These are phyloP conservation scores for Cryphonectria japonica DNA, from an alignment of 2,329 filamentous ascomycete genomes.

Conservation along the genomic window DNA sequence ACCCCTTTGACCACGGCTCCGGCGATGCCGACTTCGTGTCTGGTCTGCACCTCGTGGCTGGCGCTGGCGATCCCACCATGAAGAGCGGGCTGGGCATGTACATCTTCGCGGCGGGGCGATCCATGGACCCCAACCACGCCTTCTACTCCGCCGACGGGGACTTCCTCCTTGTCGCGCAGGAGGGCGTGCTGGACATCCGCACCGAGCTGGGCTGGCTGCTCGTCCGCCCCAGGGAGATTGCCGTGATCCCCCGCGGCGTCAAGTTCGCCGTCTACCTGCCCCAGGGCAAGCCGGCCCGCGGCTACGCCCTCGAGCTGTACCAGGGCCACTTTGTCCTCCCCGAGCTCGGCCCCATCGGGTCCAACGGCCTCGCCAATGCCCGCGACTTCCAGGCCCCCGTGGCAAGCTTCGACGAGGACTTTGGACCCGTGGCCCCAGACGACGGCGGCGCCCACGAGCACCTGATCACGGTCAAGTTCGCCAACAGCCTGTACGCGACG, in stretches of 20 bases:
- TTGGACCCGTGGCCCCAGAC: constrained; percentile 44
- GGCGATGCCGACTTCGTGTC: constrained; percentile 54
- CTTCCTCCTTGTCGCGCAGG: constrained; percentile 75
- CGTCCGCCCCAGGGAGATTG: constrained; percentile 78
- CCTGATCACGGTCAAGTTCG: constrained; percentile 67
- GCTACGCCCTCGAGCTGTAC: constrained; percentile 77
- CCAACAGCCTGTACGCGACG: constrained; percentile 67
- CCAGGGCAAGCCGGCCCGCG: constrained; percentile 60
- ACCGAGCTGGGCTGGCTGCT: constrained; percentile 77
- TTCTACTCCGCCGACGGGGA: constrained; percentile 88
- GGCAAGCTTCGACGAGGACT: constrained; percentile 68
- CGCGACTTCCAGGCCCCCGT: constrained; percentile 76
- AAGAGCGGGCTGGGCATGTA: constrained; percentile 81
- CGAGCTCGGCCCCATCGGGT: constrained; percentile 74
- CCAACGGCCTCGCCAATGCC: constrained; percentile 73
- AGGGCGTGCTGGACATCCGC: constrained; percentile 73
- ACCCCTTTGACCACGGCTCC: constrained; percentile 71
- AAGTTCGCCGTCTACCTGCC: constrained; percentile 73
- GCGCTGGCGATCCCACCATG: constrained; percentile 76
- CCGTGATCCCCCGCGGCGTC: constrained; percentile 74
- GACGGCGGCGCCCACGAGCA: constrained; percentile 39
- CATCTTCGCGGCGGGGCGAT: constrained; percentile 77
- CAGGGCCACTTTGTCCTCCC: constrained; percentile 73
- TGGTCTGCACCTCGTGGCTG: constrained; percentile 72
- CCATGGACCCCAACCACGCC: constrained; percentile 75